Evolutionary conservation across 495 filamentous ascomycete genomes (phyloP).

Genomic region (Cudoniella acicularis): DNA sequence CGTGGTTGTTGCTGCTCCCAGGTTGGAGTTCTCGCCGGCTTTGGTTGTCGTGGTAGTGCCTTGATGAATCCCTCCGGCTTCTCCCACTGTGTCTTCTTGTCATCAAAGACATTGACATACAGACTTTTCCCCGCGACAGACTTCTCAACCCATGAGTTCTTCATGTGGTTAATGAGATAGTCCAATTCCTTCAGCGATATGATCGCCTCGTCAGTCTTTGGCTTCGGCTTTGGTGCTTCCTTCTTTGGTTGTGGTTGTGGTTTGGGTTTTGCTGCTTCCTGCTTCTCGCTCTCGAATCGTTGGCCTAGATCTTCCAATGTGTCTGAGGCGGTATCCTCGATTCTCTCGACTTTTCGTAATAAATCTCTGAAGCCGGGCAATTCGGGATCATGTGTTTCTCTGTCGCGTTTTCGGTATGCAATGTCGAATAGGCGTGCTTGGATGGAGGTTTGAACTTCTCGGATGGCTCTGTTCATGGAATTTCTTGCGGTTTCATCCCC

Average conservation of each 20-base stretch:
- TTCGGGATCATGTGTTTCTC: not conserved
- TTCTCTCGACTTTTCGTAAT: not conserved
- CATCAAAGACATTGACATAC: conserved; percentile 16
- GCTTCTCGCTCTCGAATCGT: conserved; percentile 5
- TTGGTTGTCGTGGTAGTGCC: not conserved
- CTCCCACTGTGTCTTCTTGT: conserved; percentile 9
- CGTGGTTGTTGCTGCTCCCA: not conserved
- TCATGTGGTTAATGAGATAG: conserved; percentile 7
- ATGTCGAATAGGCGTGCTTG: conserved; percentile 9
- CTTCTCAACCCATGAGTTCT: conserved; percentile 18
- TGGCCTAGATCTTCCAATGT: not conserved
- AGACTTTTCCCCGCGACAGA: not conserved
- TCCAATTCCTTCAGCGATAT: conserved; percentile 6
- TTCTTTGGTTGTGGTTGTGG: not conserved
- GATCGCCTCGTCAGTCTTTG: conserved; percentile 4
- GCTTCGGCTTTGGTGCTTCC: not conserved
- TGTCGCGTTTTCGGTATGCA: not conserved
- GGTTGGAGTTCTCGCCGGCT: not conserved
- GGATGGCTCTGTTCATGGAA: not conserved
- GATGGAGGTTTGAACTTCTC: conserved; percentile 5
- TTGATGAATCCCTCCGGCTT: conserved; percentile 16
- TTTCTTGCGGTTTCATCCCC: conserved; percentile 10
- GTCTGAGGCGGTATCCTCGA: conserved; percentile 6
- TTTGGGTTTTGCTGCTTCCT: not conserved
- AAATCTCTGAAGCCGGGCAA: conserved; percentile 16